phyloP scores from a whole-genome alignment of 1,139 yeast species.

The Candida pseudoviswanathii region DNA sequence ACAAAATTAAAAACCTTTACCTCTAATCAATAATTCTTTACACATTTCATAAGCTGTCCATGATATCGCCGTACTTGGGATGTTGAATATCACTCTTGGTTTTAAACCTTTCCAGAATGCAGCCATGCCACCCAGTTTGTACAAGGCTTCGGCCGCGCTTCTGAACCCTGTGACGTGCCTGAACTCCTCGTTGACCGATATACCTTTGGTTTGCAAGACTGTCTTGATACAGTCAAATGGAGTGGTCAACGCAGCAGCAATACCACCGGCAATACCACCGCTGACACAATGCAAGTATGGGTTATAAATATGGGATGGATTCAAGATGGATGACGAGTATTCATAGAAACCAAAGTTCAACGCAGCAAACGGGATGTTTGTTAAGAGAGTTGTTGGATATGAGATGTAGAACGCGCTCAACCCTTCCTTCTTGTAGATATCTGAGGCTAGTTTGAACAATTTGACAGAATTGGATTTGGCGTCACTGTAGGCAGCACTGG shows the following conservation, averaged over 20 bases:
- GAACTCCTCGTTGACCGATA: slow-evolving; percentile 52
- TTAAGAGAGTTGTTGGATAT: slow-evolving; percentile 90
- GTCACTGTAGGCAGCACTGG: slow-evolving; percentile 19
- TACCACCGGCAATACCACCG: slow-evolving; percentile 95
- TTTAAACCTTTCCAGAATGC: slow-evolving; percentile 86
- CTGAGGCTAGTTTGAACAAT: slow-evolving; percentile 40
- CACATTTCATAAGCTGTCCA: slow-evolving; percentile 99
- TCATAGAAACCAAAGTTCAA: slow-evolving; percentile 94
- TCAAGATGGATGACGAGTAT: slow-evolving; percentile 71
- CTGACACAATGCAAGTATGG: slow-evolving; percentile 91
- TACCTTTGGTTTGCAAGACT: slow-evolving; percentile 76
- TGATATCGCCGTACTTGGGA: slow-evolving; percentile 95
- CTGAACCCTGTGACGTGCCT: slow-evolving; percentile 66
- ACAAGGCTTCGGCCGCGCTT: slow-evolving; percentile 73
- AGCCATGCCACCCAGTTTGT: slow-evolving; percentile 60
- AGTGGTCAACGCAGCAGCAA: slow-evolving; percentile 94
- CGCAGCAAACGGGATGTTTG: slow-evolving; percentile 96
- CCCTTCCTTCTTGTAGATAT: slow-evolving; percentile 76
- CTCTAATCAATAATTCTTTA: slow-evolving; percentile 58
- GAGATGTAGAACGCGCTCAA: slow-evolving; percentile 83
- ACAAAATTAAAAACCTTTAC: slow-evolving; percentile 11
- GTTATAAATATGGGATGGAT: slow-evolving; percentile 78
- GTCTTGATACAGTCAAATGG: slow-evolving; percentile 97
- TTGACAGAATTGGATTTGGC: slow-evolving; percentile 23
- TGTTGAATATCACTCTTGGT: slow-evolving; percentile 90